Evolutionary conservation across 106 monocot genomes (phyloP), one percentile per base, ranked within the genome.

Genomic region (Apostasia shenzhenica): DNA sequence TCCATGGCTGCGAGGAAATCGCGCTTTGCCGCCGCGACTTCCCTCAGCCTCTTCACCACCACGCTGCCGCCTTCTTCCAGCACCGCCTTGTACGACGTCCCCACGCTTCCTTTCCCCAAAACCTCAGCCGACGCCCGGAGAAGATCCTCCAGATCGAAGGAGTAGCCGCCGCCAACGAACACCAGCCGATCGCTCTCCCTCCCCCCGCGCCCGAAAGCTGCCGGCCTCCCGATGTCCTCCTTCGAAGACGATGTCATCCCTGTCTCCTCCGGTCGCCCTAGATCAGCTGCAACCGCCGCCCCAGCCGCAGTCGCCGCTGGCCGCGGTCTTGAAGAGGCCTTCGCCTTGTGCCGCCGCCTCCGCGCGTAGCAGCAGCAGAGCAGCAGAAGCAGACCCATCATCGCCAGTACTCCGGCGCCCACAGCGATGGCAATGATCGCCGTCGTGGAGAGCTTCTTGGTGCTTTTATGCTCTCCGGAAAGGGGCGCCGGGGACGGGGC

Each of bases 141-240:
- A 14, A 91, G 78, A 54, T 90, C 90, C 60, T 90, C 86, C 37
- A 90, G 69, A 67, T 90, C 86, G 71, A 86, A 90, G 38, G 75
- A 59, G 61, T 69, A 50, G 8, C 50, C 74, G 57, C 61, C 56
- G 62, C 14, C 70, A 8, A 84, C 71, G 77, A 91, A 83, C 42
- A 86, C 74, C 83, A 86, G 71, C 55, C 73, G 78, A 26, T 74
- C 82, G 69, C 68, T 46, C 2, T 55, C 66, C 0, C 60, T 67
- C 1, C 53, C 70, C 48, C 54, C 74, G 48, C 50, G 26, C 26
- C 26, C 26, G 0, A 26, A 0, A 26, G 26, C 26, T 26, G 26
- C 66, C 0, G 53, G 62, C 1, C 53, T 66, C 48, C 54, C 74
- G 48, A 42, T 68, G 58, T 41, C 64, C 26, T 68, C 69, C 3